Conservation (phyloP, 345 rosid species). For the Eucalyptus cloeziana region DNA sequence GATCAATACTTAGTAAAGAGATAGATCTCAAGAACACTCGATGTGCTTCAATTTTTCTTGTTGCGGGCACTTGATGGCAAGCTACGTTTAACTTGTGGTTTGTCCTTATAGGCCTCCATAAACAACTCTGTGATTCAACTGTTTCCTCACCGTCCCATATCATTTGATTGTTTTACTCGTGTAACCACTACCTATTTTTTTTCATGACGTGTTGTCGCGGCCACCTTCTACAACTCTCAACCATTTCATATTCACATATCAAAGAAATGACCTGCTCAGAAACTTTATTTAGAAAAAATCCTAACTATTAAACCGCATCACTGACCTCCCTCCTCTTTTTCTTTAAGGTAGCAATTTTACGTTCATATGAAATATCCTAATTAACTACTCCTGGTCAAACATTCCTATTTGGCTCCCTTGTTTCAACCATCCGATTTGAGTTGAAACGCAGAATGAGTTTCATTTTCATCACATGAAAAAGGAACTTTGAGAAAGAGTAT, state of each 20-base stretch:
- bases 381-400: not conserved
- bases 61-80: not conserved
- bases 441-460: not conserved
- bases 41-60: not conserved
- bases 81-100: not conserved
- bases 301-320: not conserved
- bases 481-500: not conserved
- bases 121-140: not conserved
- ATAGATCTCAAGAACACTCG: not conserved
- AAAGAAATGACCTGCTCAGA: not conserved
- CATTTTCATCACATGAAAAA: not conserved
- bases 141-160: not conserved
- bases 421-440: not conserved
- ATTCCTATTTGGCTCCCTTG: not conserved
- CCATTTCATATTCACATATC: not conserved
- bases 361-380: not conserved
- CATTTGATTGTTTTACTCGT: not conserved
- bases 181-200: not conserved
- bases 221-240: not conserved
- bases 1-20: not conserved
- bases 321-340: not conserved
- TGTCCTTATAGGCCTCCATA: not conserved
- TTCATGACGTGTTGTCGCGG: not conserved
- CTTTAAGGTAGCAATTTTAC: not conserved
- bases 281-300: not conserved